These are phyloP conservation scores for Plasmodium cynomolgi DNA, from an alignment of 169 alveolate species.

Conservation along the genomic window DNA sequence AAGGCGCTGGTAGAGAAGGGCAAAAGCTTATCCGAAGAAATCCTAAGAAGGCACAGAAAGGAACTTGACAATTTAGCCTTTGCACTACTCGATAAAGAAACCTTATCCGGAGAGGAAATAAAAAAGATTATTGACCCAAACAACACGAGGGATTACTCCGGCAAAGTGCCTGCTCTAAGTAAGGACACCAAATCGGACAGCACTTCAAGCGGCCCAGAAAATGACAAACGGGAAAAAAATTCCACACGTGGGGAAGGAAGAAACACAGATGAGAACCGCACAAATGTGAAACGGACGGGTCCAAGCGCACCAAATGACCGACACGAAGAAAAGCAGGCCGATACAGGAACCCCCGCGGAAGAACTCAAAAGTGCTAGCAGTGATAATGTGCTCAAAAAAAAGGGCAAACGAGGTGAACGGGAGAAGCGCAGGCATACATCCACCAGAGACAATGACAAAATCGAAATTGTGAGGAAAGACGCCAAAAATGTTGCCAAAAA, in stretches of 20 bases:
- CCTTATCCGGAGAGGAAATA: constrained; percentile 89
- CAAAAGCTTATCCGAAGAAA: constrained; percentile 84
- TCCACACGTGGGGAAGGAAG: not conserved
- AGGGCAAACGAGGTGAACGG: not conserved
- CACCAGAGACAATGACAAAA: not conserved
- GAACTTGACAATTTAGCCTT: constrained; percentile 85
- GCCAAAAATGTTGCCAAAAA: constrained; percentile 2
- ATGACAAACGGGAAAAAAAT: not conserved
- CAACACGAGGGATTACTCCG: constrained; percentile 55
- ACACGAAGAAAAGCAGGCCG: not conserved
- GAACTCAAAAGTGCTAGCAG: not conserved
- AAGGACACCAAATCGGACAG: not conserved
- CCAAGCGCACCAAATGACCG: not conserved
- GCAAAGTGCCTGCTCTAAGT: not conserved
- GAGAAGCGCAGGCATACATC: not conserved
- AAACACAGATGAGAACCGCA: not conserved
- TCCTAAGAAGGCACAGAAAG: constrained; percentile 83
- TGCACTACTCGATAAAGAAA: constrained; percentile 86
- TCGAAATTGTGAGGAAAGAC: not conserved
- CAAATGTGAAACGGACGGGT: not conserved
- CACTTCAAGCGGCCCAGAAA: not conserved
- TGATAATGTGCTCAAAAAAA: not conserved
- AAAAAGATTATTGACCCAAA: constrained; percentile 74
- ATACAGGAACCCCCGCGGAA: too few relatives aligned
- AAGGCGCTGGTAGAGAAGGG: constrained; percentile 84